Base-by-base conservation (phyloP, 1,284 basidiomycete genomes). In the Apiotrichum porosum region DNA sequence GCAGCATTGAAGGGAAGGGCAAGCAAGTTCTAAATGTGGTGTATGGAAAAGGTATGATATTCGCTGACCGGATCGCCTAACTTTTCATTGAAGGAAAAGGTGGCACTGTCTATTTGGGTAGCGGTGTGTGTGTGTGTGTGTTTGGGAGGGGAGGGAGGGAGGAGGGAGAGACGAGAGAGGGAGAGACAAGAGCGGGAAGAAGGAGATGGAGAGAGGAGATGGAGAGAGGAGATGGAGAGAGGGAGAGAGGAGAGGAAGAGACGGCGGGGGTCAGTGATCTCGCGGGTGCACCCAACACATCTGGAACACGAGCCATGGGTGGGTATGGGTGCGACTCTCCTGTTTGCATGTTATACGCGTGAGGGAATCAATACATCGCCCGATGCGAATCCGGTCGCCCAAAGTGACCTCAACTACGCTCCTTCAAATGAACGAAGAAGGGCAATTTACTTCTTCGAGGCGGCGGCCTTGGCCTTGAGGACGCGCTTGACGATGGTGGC, bases 401-500 rank as follows among this genome's bases (percentile, higher is more conserved):
- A 37, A n/a, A n/a, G n/a, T n/a, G n/a, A n/a, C n/a, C n/a, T n/a
- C n/a, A 51, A 44, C 42, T 31, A 42, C 47, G 47, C 33, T 42
- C 22, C 41, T 42, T 6, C 26, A 28, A 28, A 12, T 28, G 8
- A 12, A 12, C 6, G 42, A n/a, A 33, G 33, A 3, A 19, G 46
- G 38, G 50, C 44, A 49, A 42, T 61, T 59, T 75, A 74, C 65
- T 72, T 73, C 72, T 71, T 74, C 42, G 58, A 52, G 49, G 61
- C 61, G 49, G 65, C 68, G 57, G 67, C 64, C 67, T 73, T 81
- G 66, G 85, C 86, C 82, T 97, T 97, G 81, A 97, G 90, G 61
- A 98, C 93, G 78, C 84, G 88, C 86, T 99, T 99, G 73, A 99
- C 94, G 66, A 99, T 97, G 83, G 97, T 98, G 42, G 94, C 94